phyloP scores from a whole-genome alignment of 352 stramenopile species.

The Phytophthora sojae region DNA sequence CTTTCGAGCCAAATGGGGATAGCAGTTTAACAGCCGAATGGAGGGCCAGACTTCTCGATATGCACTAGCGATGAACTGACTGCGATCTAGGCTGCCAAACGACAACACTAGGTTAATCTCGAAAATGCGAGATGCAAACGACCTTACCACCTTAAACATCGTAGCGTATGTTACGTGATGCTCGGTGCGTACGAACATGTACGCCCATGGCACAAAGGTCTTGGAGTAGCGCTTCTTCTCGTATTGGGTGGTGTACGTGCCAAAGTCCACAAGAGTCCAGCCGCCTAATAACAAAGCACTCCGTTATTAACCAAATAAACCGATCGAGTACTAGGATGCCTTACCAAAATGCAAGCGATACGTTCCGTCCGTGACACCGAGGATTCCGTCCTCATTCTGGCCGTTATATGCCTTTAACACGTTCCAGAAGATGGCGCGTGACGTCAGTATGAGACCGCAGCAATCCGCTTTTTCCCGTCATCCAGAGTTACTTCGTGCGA shows the following conservation, averaged over 20 bases:
- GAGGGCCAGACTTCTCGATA: neutral
- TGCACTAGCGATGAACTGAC: neutral
- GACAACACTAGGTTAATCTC: neutral
- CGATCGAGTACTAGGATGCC: neutral
- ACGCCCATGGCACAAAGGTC: neutral
- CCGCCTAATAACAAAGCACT: neutral
- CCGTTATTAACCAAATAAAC: neutral
- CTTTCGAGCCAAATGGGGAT: neutral
- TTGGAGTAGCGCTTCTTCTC: neutral
- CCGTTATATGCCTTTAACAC: neutral
- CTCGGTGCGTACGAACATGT: neutral
- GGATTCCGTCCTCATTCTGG: neutral
- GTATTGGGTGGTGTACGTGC: neutral
- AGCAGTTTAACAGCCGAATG: neutral
- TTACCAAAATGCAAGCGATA: neutral
- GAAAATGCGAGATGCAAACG: neutral
- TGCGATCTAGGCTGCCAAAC: neutral
- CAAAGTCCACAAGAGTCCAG: neutral
- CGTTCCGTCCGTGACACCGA: neutral
- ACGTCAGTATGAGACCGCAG: neutral
- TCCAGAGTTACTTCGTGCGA: conserved; percentile 7
- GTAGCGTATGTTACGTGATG: neutral
- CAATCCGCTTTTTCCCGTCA: conserved; percentile 1
- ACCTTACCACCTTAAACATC: neutral
- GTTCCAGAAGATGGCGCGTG: neutral